Evolutionary conservation across 1,139 yeast genomes (phyloP).

Genomic region (Debaryomycetaceae sp.): DNA sequence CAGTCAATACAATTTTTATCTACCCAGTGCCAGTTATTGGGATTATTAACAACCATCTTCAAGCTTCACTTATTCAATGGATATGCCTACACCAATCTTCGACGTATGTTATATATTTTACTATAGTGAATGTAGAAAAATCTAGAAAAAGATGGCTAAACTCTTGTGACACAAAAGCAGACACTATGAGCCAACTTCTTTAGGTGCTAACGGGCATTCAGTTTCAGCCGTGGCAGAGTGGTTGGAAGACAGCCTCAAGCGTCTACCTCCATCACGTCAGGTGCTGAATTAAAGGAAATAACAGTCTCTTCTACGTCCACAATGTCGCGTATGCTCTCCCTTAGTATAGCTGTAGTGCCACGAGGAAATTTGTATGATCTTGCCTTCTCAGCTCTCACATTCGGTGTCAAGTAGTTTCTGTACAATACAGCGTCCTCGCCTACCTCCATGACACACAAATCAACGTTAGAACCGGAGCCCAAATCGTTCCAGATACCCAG

Average conservation of each 20-base stretch:
- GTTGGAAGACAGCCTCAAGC: conserved; percentile 24
- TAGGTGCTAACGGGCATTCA: neutral
- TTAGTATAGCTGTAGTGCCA: conserved; percentile 88
- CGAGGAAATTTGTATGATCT: conserved; percentile 78
- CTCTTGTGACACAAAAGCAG: conserved; percentile 5
- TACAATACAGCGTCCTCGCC: conserved; percentile 82
- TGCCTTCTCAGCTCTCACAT: conserved; percentile 77
- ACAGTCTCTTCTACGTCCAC: conserved; percentile 73
- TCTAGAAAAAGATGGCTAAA: conserved; percentile 11
- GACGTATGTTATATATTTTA: neutral
- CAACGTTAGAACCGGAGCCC: conserved; percentile 98
- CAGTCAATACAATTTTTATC: conserved; percentile 94
- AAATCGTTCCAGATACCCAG: conserved; percentile 99
- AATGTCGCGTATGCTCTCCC: conserved; percentile 58
- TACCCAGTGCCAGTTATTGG: conserved; percentile 89
- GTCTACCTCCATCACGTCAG: conserved; percentile 74
- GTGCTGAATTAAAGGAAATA: conserved; percentile 29
- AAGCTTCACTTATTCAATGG: neutral
- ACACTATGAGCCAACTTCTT: neutral
- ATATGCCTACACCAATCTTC: neutral
- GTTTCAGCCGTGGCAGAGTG: neutral
- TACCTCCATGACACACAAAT: conserved; percentile 91
- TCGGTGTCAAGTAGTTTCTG: conserved; percentile 90
- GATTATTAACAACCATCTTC: conserved; percentile 48
- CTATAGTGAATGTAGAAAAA: conserved; percentile 8